A percentile compares a stretch with the other conserved stretches of the same genome.
Evolutionary conservation across 176 grass and related monocot species (phyloP).

Genomic region (Aegilops umbellulata): DNA sequence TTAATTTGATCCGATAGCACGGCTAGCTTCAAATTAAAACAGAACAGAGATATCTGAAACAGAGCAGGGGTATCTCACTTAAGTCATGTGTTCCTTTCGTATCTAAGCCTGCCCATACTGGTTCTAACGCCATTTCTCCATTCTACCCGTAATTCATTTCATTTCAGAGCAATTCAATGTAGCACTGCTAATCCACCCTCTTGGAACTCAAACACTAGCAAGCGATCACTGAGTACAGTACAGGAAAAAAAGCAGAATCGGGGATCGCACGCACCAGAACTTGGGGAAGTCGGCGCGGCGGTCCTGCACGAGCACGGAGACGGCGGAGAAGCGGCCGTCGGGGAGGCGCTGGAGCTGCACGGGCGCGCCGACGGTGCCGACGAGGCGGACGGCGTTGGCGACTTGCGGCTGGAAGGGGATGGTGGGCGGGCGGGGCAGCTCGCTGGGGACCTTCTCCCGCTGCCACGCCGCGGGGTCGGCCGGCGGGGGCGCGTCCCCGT

Average conservation of each 20-base stretch:
- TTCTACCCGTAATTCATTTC: neutral
- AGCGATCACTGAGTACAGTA: neutral
- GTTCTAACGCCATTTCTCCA: neutral
- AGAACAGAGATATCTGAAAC: neutral
- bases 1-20: neutral
- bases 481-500: fast-evolving
- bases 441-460: slow-evolving; percentile 26
- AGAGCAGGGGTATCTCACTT: neutral
- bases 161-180: neutral
- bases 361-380: slow-evolving; percentile 61
- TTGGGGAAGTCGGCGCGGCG: slow-evolving; percentile 34
- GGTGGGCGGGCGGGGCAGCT: slow-evolving; percentile 47
- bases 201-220: neutral
- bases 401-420: slow-evolving; percentile 76
- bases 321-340: slow-evolving; percentile 51
- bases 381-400: slow-evolving; percentile 62
- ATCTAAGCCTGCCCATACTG: neutral
- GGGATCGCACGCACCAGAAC: slow-evolving; percentile 51
- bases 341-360: slow-evolving; percentile 53
- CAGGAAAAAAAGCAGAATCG: neutral
- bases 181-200: neutral
- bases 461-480: neutral
- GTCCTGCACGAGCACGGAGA: slow-evolving; percentile 68
- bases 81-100: too few relatives aligned
- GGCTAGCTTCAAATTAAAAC: neutral